phyloP scores from a whole-genome alignment of 169 alveolate species.

The Plasmodium yoelii region DNA sequence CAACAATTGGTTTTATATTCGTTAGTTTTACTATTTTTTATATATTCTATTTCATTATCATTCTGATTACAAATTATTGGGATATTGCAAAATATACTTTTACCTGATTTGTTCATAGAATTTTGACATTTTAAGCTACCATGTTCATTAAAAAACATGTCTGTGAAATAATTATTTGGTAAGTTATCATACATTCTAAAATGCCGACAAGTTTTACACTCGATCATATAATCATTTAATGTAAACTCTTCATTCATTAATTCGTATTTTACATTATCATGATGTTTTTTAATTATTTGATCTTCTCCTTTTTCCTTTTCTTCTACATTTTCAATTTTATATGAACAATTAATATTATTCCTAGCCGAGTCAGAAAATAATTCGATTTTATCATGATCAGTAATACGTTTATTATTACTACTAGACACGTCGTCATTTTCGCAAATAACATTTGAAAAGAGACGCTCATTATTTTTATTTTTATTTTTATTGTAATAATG shows the following conservation, averaged over 20 bases:
- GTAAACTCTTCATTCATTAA: not conserved
- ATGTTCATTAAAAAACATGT: not conserved
- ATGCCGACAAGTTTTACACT: constrained; percentile 45
- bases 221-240: constrained; percentile 8
- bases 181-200: constrained; percentile 40
- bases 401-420: not conserved
- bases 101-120: constrained; percentile 27
- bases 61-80: not conserved
- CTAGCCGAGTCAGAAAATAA: not conserved
- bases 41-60: not conserved
- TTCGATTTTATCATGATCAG: too few relatives aligned
- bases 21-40: not conserved
- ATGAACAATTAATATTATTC: not conserved
- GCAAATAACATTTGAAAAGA: not conserved
- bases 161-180: constrained; percentile 32
- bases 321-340: not conserved
- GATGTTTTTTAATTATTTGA: not conserved
- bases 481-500: not conserved
- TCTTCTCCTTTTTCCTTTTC: not conserved
- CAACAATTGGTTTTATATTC: not conserved
- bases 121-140: not conserved
- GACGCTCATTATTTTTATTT: not conserved
- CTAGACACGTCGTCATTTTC: not conserved
- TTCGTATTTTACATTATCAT: not conserved
- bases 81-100: not conserved